Evolutionary conservation across 2,329 filamentous ascomycete genomes (phyloP), one percentile per base, ranked within the genome.

Genomic region (Tolypocladium paradoxum): DNA sequence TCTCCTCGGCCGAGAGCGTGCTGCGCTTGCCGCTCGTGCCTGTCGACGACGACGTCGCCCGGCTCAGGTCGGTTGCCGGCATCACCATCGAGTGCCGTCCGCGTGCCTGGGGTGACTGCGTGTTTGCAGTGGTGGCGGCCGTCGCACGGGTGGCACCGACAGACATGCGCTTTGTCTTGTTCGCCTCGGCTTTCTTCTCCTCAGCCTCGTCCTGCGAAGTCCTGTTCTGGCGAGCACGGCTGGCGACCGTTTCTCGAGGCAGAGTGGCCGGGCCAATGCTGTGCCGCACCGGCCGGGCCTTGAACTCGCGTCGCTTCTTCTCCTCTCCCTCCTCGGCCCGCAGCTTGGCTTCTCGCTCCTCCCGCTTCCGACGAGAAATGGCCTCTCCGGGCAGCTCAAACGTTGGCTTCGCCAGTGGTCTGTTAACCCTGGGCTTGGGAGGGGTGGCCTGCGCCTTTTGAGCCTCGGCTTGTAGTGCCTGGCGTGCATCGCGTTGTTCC

Each of bases 331-430:
- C 80, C 60, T 83, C 74, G 4, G 73, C 74, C 56, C 70, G 76
- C 45, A 84, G 66, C 57, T 74, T 76, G 54, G 78, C 72, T 60
- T 83, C 76, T 52, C 75, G 72, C 62, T 81, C 71, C 67, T 84
- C 74, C 57, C 76, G 71, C 68, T 82, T 79, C 31, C 73, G 69
- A 2, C 75, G 70, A 3, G 76, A 79, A 49, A 84, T 77, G 4
- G 77, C 78, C 60, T 85, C 83, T 9, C 82, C 82, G 0, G 82
- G 81, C 45, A 86, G 72, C 66, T 84, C 81, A 65, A 85, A 85
- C 6, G 68, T 74, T 12, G 82, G 73, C 27, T 74, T 74, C 1
- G 78, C 78, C 20, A 75, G 72, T n/a, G 70, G 66, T 59, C 76
- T 83, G 48, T 66, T 72, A 22, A 76, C 78, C 61, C 74, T 80